Conservation (phyloP, 345 rosid species). For the Gossypium rotundifolium region DNA sequence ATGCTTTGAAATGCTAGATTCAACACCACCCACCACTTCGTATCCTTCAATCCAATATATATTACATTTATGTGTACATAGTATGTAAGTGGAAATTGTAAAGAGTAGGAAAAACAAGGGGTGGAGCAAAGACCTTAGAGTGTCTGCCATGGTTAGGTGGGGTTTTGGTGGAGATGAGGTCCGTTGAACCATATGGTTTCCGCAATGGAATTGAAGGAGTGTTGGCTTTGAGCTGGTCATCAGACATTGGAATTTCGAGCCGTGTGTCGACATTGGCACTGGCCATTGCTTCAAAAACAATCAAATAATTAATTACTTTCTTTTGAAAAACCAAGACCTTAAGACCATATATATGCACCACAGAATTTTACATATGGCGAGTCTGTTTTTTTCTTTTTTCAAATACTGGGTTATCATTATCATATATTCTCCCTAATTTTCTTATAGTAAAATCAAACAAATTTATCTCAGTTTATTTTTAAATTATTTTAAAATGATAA, state of each 20-base stretch:
- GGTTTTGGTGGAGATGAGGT: not conserved
- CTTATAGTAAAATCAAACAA: too few species aligned
- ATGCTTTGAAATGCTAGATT: slow-evolving; percentile 57
- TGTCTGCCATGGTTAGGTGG: not conserved
- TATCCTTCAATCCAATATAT: not conserved
- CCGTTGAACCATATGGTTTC: not conserved
- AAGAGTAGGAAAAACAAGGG: not conserved
- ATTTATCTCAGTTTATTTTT: too few species aligned
- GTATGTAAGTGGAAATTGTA: not conserved
- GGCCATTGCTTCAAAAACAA: not conserved
- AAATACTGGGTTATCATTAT: too few species aligned
- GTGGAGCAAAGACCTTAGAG: not conserved
- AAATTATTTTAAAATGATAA: too few species aligned
- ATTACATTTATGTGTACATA: not conserved
- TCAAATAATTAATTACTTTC: not conserved
- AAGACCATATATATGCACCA: too few species aligned
- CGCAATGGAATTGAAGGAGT: not conserved
- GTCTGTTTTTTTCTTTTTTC: too few species aligned
- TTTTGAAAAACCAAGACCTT: not conserved
- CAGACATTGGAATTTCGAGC: not conserved
- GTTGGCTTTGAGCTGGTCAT: not conserved
- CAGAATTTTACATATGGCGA: not conserved
- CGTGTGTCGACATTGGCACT: not conserved
- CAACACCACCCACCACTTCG: slow-evolving; percentile 32
- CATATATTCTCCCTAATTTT: too few species aligned